Conservation (phyloP, 2,329 filamentous ascomycete species). For the Verruconis gallopava region DNA sequence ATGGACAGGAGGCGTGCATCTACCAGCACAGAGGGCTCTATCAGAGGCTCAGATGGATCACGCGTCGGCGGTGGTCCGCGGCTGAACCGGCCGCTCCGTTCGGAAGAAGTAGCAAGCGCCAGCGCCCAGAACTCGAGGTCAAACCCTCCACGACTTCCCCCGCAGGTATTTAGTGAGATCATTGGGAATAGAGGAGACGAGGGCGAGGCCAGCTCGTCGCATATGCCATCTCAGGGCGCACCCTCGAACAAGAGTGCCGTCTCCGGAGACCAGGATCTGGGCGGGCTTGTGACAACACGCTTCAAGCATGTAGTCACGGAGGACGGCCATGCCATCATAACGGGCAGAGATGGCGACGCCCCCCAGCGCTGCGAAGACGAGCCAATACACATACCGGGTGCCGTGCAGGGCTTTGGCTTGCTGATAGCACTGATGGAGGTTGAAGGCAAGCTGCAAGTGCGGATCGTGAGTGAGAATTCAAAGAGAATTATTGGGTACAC, state of each 20-base stretch:
- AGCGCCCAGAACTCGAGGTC: not conserved
- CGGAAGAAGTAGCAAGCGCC: not conserved
- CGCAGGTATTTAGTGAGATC: constrained; percentile 25
- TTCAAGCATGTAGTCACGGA: constrained; percentile 53
- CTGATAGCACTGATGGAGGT: constrained; percentile 57
- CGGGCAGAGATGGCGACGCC: constrained; percentile 9
- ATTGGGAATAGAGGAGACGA: constrained; percentile 18
- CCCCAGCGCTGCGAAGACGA: constrained; percentile 81
- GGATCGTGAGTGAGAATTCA: constrained; percentile 73
- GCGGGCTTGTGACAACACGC: constrained; percentile 48
- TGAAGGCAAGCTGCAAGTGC: constrained; percentile 55
- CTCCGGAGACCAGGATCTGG: constrained; percentile 1
- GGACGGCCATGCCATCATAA: constrained; percentile 11
- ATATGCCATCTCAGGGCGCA: not conserved
- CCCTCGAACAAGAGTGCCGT: not conserved
- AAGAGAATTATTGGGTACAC: constrained; percentile 61
- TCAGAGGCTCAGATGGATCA: not conserved
- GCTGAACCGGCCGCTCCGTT: not conserved
- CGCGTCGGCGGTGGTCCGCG: not conserved
- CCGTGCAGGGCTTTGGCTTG: constrained; percentile 67
- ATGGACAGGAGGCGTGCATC: not conserved
- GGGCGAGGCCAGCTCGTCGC: constrained; percentile 10
- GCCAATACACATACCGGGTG: constrained; percentile 76
- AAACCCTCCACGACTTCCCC: constrained; percentile 14
- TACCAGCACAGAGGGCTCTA: not conserved